Conservation (phyloP, 257 asterid species). For the Solanum tarijense region DNA sequence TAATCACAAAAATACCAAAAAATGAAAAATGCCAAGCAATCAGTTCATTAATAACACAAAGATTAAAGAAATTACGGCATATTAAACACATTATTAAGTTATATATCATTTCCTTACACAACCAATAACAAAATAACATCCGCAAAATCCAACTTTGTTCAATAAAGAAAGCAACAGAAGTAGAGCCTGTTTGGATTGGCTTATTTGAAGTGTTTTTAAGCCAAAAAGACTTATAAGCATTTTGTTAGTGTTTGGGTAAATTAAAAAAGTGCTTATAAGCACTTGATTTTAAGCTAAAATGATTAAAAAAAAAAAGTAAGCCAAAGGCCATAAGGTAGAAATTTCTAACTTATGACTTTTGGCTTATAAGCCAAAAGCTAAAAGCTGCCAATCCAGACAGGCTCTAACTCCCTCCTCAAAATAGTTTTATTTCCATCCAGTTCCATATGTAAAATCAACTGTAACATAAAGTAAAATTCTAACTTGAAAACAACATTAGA, state of each 20-base stretch:
- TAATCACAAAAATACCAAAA: neutral
- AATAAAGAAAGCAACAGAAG: neutral
- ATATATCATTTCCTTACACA: neutral
- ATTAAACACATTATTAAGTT: neutral
- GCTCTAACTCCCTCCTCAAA: neutral
- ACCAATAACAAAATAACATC: neutral
- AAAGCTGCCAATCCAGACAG: neutral
- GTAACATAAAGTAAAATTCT: neutral
- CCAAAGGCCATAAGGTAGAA: neutral
- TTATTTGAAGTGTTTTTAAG: neutral
- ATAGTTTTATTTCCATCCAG: neutral
- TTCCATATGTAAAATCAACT: neutral
- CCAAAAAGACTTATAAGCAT: neutral
- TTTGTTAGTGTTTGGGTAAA: neutral
- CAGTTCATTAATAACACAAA: neutral
- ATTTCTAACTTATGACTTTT: neutral
- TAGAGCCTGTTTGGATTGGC: neutral
- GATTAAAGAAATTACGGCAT: neutral
- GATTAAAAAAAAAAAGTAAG: neutral
- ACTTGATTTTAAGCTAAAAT: neutral
- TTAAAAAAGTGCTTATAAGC: neutral
- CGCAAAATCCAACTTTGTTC: neutral
- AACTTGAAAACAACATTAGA: neutral
- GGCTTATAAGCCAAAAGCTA: neutral
- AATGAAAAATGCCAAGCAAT: neutral